Conservation (phyloP, 495 filamentous ascomycete species). For the Tuber aestivum region DNA sequence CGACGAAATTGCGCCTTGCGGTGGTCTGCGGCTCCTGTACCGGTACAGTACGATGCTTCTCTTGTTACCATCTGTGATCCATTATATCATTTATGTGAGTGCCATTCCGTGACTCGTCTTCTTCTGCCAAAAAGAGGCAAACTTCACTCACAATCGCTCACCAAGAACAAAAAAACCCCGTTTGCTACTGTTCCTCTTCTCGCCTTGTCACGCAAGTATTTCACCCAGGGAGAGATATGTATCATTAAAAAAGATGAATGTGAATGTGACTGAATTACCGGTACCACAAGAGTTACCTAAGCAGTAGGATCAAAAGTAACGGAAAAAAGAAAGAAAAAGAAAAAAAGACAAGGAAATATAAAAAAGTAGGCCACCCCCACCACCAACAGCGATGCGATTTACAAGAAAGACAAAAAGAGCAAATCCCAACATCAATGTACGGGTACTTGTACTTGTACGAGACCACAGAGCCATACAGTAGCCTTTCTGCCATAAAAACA, state of each 20-base stretch:
- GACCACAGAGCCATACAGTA: not conserved
- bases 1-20: too few species aligned
- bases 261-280: not conserved
- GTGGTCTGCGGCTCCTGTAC: too few species aligned
- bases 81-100: too few species aligned
- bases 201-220: not conserved
- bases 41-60: too few species aligned
- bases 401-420: not conserved
- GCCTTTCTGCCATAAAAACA: not conserved
- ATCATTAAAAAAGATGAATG: not conserved
- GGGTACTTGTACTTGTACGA: not conserved
- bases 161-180: not conserved
- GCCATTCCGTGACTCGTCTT: not conserved
- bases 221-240: not conserved
- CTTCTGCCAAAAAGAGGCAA: not conserved
- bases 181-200: not conserved
- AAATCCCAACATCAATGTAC: not conserved
- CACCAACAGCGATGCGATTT: not conserved
- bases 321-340: not conserved
- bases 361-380: not conserved
- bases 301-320: not conserved
- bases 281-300: not conserved
- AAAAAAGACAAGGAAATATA: not conserved
- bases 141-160: not conserved
- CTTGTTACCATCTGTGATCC: too few species aligned